Evolutionary conservation across 148 eudicot genomes (phyloP), one percentile per base, ranked within the genome.

Genomic region (Diospyros kaki): DNA sequence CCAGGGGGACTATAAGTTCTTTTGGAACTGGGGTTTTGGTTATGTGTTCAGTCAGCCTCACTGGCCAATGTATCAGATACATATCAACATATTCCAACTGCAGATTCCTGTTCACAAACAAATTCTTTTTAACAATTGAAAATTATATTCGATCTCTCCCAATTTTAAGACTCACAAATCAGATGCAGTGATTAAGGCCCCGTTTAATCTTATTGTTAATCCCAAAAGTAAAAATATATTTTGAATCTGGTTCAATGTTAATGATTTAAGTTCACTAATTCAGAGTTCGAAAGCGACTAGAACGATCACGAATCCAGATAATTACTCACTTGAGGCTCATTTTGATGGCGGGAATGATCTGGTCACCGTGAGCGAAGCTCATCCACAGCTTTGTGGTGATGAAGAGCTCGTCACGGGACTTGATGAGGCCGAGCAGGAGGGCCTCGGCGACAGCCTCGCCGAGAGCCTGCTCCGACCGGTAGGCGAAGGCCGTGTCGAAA

Each of bases 31-130:
- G 88, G 70, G 70, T 70, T 67, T 82, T 78, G 41, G 17, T 15
- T 42, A 82, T 78, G 3, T 83, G 86, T 55, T 83, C 80, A 44
- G 64, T 78, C 50, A 88, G 40, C 71, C 82, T 83, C 10, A 90
- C 17, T 17, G 97, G 97, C 89, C 89, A 86, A 60, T 93, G 97
- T 17, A 90, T 84, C 64, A 90, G 76, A 74, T 80, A 93, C 80
- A 90, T 73, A 79, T 93, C 97, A 42, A 93, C 82, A 73, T 83
- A 90, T 15, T 87, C 91, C 80, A 87, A 61, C 67, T 83, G 79
- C 74, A 93, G 75, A 68, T 88, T 86, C 88, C 97, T 93, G 48
- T 69, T 76, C 3, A 44, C 18, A 6, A 4, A 3, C 52, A 51
- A 77, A 69, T 5, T 43, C 28, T 28, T 28, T 28, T 28, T 28